Evolutionary conservation across 345 rosid species (phyloP), one percentile per base, ranked within the genome.

Genomic region (Balakata baccata): DNA sequence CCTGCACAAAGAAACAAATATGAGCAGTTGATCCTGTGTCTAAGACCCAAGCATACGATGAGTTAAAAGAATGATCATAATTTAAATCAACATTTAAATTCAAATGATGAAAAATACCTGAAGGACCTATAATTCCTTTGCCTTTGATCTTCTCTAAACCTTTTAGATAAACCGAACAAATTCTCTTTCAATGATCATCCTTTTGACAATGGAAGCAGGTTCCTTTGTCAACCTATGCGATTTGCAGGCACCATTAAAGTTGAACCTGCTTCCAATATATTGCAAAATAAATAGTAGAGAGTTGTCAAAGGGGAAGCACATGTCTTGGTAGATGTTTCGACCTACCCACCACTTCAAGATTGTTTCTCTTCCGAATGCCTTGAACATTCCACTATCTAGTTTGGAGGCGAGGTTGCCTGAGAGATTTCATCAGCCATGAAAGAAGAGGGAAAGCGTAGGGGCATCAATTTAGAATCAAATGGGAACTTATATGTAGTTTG

Each of bases 301-400:
- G 80, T 90, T 57, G 68, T 63, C 10, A 80, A 74, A 7, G 86
- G 89, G 20, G 93, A 89, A 66, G 74, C 66, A 0, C 85, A 86
- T 54, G 52, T 94, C 56, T 79, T 94, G 76, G 87, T 92, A 1
- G 98, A 94, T 61, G 98, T 94, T 94, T 49, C 86, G 98, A 58
- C 97, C 98, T 6, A 88, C 86, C 12, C 94, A 89, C 83, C 98
- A 94, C 72, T 92, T 84, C 84, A 81, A 79, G 88, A 94, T 92
- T 63, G 94, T 92, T 60, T 87, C 98, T 64, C 89, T 94, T 51
- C 97, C 96, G 2, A 82, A 89, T 59, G 85, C 97, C 64, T 59
- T 92, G 70, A 92, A 89, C 70, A 86, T 92, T 61, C 96, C 97
- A 0, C 88, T 92, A 18, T 63, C 89, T 20, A 84, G 75, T 70